These are phyloP conservation scores for Hibiscus syriacus DNA, from an alignment of 345 rosid species.

Conservation along the genomic window DNA sequence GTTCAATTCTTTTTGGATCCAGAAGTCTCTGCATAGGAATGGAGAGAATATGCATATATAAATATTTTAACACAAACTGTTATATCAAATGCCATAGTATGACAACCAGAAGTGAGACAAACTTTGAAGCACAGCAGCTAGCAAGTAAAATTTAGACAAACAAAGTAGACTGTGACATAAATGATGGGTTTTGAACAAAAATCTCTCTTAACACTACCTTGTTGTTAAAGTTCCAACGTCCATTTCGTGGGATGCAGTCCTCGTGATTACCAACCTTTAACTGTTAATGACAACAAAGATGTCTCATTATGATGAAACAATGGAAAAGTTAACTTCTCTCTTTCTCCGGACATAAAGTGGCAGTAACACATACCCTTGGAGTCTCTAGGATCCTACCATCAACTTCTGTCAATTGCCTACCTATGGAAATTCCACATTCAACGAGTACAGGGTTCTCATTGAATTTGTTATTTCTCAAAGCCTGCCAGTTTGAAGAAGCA, in stretches of 20 bases:
- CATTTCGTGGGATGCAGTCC: constrained; percentile 57
- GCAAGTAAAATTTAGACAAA: background rate
- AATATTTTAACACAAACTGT: background rate
- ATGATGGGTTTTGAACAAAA: background rate
- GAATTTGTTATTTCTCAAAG: constrained; percentile 40
- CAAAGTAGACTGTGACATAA: background rate
- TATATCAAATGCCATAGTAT: background rate
- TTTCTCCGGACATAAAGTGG: background rate
- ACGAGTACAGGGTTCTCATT: constrained; percentile 54
- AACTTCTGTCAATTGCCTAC: constrained; percentile 50
- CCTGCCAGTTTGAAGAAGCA: constrained; percentile 41
- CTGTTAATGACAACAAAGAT: constrained; percentile 36
- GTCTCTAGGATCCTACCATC: constrained; percentile 78
- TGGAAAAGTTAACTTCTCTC: background rate
- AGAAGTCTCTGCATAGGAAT: constrained; percentile 45
- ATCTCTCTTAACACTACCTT: constrained; percentile 38
- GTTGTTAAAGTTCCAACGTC: constrained; percentile 87
- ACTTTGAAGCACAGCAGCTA: background rate
- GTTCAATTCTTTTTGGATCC: constrained; percentile 35
- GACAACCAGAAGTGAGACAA: background rate
- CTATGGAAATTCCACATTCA: constrained; percentile 65
- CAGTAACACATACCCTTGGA: constrained; percentile 52
- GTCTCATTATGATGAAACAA: constrained; percentile 4
- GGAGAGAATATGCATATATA: background rate
- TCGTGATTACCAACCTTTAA: constrained; percentile 66